Evolutionary conservation across 306 rosid genomes (phyloP).

Genomic region (Cajanus cajan): DNA sequence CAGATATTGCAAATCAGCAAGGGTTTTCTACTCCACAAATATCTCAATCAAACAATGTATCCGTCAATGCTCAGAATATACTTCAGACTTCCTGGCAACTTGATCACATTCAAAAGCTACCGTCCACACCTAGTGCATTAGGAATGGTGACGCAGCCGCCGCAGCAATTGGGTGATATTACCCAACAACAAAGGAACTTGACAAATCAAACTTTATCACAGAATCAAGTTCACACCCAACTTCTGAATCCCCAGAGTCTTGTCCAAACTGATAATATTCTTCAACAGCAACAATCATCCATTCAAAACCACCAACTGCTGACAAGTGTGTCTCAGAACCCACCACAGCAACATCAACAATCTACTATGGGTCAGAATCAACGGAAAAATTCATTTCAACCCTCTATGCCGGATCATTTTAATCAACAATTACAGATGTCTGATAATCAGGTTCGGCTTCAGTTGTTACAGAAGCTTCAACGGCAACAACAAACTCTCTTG

Average conservation of each 20-base stretch:
- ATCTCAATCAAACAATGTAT: slow-evolving; percentile 53
- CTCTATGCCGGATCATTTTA: slow-evolving; percentile 49
- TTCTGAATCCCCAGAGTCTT: slow-evolving; percentile 59
- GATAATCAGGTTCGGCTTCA: slow-evolving; percentile 51
- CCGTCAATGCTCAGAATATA: slow-evolving; percentile 46
- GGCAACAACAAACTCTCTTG: slow-evolving; percentile 54
- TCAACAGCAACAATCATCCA: slow-evolving; percentile 57
- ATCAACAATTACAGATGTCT: slow-evolving; percentile 54
- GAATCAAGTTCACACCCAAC: slow-evolving; percentile 54
- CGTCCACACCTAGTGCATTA: slow-evolving; percentile 37
- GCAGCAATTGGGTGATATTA: slow-evolving; percentile 48
- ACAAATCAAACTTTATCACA: slow-evolving; percentile 47
- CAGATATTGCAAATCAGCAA: slow-evolving; percentile 57
- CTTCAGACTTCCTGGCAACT: slow-evolving; percentile 59
- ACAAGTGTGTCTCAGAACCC: slow-evolving; percentile 48
- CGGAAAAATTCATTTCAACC: slow-evolving; percentile 47
- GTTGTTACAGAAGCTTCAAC: slow-evolving; percentile 64
- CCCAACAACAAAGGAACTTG: slow-evolving; percentile 24
- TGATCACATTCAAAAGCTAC: slow-evolving; percentile 56
- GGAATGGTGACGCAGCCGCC: slow-evolving; percentile 48
- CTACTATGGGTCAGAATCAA: slow-evolving; percentile 47
- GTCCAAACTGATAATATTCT: slow-evolving; percentile 41
- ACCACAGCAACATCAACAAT: slow-evolving; percentile 47
- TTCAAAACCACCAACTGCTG: slow-evolving; percentile 56
- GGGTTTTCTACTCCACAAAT: slow-evolving; percentile 54